Evolutionary conservation across 2,329 filamentous ascomycete species (phyloP).

Genomic region (Metarhizium humberi): DNA sequence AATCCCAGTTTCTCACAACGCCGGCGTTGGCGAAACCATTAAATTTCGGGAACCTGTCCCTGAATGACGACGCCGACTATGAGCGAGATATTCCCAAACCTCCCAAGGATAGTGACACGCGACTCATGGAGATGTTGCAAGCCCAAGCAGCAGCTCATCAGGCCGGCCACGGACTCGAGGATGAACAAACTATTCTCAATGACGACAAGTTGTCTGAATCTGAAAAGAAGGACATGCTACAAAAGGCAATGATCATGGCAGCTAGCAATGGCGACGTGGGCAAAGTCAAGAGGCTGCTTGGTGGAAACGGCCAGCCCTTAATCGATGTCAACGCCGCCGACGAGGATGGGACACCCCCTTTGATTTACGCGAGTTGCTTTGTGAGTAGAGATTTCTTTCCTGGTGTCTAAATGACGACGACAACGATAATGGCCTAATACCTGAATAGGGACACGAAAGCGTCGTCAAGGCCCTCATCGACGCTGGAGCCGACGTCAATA

Average conservation of each 20-base stretch:
- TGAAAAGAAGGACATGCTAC: constrained; percentile 73
- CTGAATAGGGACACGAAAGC: constrained; percentile 66
- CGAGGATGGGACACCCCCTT: constrained; percentile 88
- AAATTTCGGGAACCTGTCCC: constrained; percentile 69
- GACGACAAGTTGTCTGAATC: constrained; percentile 64
- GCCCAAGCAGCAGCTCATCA: constrained; percentile 80
- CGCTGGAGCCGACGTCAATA: constrained; percentile 81
- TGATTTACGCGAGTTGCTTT: constrained; percentile 98
- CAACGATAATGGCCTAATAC: not conserved
- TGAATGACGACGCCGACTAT: constrained; percentile 67
- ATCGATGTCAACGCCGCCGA: constrained; percentile 83
- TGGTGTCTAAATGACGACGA: not conserved
- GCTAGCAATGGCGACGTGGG: constrained; percentile 91
- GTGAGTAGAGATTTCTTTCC: constrained; percentile 38
- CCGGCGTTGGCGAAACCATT: constrained; percentile 78
- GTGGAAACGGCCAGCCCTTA: constrained; percentile 62
- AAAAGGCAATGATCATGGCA: constrained; percentile 87
- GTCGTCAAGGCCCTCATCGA: constrained; percentile 79
- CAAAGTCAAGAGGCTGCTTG: constrained; percentile 66
- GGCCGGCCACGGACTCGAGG: constrained; percentile 60
- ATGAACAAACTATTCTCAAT: constrained; percentile 70
- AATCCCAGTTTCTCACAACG: constrained; percentile 89
- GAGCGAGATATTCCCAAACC: constrained; percentile 48
- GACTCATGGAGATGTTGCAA: constrained; percentile 92
- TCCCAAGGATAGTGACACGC: constrained; percentile 67